phyloP scores from a whole-genome alignment of 441 rosid genomes.

The Gossypium davidsonii region DNA sequence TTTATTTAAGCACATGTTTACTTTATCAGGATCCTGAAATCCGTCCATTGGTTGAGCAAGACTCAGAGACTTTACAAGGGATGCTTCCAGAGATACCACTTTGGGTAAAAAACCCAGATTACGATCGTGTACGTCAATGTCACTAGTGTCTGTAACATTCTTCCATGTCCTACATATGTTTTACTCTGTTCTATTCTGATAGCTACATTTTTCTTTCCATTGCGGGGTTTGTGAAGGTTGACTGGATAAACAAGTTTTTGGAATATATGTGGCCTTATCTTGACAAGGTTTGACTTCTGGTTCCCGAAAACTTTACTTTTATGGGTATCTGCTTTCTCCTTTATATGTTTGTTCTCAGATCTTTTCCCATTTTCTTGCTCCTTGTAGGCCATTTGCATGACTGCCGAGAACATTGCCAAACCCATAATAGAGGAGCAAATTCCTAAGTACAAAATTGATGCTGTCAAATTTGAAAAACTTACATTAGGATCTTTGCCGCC shows the following conservation, averaged over 20 bases:
- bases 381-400: constrained; percentile 78
- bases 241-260: constrained; percentile 73
- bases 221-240: constrained; percentile 47
- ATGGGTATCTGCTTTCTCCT: constrained; percentile 12
- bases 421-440: constrained; percentile 93
- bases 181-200: constrained; percentile 13
- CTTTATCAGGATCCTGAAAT: constrained; percentile 60
- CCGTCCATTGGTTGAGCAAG: constrained; percentile 65
- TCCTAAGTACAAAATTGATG: constrained; percentile 86
- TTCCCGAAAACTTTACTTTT: neutral
- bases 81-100: constrained; percentile 92
- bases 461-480: constrained; percentile 79
- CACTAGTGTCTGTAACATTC: neutral
- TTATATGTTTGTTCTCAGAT: constrained; percentile 4
- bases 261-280: constrained; percentile 89
- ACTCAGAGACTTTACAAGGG: constrained; percentile 58
- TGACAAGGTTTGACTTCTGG: constrained; percentile 62
- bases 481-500: constrained; percentile 88
- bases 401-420: constrained; percentile 54
- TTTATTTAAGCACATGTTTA: neutral
- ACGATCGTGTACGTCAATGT: constrained; percentile 68
- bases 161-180: neutral
- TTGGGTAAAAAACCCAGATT: constrained; percentile 92
- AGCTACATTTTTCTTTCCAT: constrained; percentile 1
- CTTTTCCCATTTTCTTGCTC: constrained; percentile 9